Evolutionary conservation across 768 basidiomycete genomes (phyloP), one percentile per base, ranked within the genome.

Genomic region (Suillus sp.): DNA sequence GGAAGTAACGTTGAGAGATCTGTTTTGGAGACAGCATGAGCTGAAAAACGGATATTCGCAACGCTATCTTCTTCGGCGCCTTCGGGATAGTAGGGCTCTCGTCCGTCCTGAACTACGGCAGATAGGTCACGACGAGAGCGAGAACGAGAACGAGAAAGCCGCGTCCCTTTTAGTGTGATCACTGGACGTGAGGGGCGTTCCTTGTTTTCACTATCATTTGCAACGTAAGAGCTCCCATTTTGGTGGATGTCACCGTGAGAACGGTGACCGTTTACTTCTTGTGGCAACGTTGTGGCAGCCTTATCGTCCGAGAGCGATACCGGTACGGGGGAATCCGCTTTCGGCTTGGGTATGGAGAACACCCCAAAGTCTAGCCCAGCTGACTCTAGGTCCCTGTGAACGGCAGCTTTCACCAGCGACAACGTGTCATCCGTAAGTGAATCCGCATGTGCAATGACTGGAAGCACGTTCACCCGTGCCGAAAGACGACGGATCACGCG

Each of bases 391-490:
- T 88, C 91, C 58, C 77, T 82, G 53, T 85, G 85, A n/a, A 95
- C 84, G 32, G 89, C 89, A 59, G 81, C 77, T 79, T 93, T 94
- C 57, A 93, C 81, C 53, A 85, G 83, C 51, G 76, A 75, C 62
- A 95, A 80, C 67, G 84, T 89, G 65, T 87, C 88, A 71, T 95
- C 90, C 42, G 93, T 95, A 64, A 95, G 80, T 43, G 91, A 92
- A 75, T 95, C 93, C 3, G 92, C 82, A 64, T 80, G 89, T 16
- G 90, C 89, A 66, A 95, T 84, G 59, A 95, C 85, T 54, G 93
- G 93, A 58, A 95, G 83, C 22, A 95, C 83, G 70, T 95, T 95
- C 64, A 84, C 83, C 62, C 92, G 87, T 25, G 82, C 81, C 25
- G 90, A 83, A 42, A 95, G 83, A 59, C 93, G 84, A 45, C 84